Base-by-base conservation (phyloP, 805 yeast species). In the Torulaspora delbrueckii region DNA sequence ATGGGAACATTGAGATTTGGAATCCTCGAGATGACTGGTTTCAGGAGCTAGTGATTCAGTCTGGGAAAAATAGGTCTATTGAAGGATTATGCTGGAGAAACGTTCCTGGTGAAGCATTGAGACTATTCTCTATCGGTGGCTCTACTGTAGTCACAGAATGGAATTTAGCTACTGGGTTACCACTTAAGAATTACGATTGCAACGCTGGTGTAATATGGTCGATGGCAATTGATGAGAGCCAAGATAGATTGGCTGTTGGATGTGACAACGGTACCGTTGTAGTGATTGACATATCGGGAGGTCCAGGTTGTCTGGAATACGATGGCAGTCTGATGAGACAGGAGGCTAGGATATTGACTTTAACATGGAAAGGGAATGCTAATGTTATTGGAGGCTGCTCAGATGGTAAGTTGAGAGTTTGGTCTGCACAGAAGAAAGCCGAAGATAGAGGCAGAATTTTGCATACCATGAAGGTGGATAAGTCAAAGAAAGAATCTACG, bases 1-100 rank as follows among this genome's bases (percentile, higher is more conserved):
- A 93, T 62, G 99, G 99, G 32, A 90, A 90, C 59, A 85, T 93
- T 48, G 99, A 93, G 66, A 81, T 93, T 27, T 91, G 98, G 96
- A 87, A 87, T 63, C 96, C 96, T 33, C 74, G 81, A 57, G 73
- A 75, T 50, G 76, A 78, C 57, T 90, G 97, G 97, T 69, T 79
- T 43, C 88, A 86, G 52, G 97, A 93, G 59, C 63, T 67, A 16
- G 70, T 78, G 0, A 72, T 91, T 36, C 78, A 77, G 45, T 97
- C 98, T 9, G 88, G 95, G 2, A 74, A 75, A 46, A 95, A 84
- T 23, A 76, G 95, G 49, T 81, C 96, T 6, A 77, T 93, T 43
- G 99, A 93, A 69, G 96, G 95, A 0, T 66, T 93, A 7, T 82
- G 82, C 16, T 93, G 98, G 98, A 63, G 83, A 2, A 62, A 70